Evolutionary conservation across 2,329 filamentous ascomycete genomes (phyloP).

Genomic region (Pseudocercospora pini-densiflorae): DNA sequence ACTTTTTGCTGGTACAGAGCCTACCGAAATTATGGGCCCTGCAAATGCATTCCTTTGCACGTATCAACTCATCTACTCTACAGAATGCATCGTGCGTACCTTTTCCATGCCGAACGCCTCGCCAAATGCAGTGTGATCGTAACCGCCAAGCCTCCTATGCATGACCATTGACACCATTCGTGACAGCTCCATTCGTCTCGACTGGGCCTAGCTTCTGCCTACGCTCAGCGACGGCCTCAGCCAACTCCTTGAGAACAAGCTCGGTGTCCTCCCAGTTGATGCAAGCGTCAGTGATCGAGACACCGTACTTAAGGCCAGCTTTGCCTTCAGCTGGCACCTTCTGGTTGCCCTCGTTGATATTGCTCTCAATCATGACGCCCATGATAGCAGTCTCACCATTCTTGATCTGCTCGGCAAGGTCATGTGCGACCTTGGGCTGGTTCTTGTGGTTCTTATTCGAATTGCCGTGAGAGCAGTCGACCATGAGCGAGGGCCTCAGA

Average conservation of each 20-base stretch:
- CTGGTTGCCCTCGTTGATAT: slow-evolving; percentile 92
- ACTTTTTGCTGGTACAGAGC: no score
- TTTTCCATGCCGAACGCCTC: slow-evolving; percentile 2
- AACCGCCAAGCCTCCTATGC: slow-evolving; percentile 11
- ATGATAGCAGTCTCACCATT: slow-evolving; percentile 85
- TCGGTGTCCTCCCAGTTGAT: slow-evolving; percentile 94
- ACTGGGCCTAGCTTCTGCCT: slow-evolving; percentile 55
- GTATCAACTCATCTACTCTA: background rate
- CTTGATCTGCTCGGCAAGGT: slow-evolving; percentile 81
- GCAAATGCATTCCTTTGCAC: background rate
- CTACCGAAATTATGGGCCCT: background rate
- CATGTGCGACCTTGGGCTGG: slow-evolving; percentile 88
- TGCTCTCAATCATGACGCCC: slow-evolving; percentile 99
- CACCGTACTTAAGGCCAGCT: slow-evolving; percentile 83
- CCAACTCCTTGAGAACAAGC: slow-evolving; percentile 74
- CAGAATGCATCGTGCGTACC: background rate
- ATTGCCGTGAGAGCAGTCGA: slow-evolving; percentile 98
- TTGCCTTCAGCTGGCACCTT: slow-evolving; percentile 90
- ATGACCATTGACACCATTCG: slow-evolving; percentile 31
- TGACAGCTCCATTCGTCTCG: slow-evolving; percentile 18
- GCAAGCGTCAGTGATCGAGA: slow-evolving; percentile 97
- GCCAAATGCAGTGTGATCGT: slow-evolving; percentile 5
- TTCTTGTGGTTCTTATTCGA: slow-evolving; percentile 87
- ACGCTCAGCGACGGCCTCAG: slow-evolving; percentile 77
- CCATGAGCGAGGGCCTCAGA: slow-evolving; percentile 78